Conservation (phyloP, 176 grass and related monocot genomes). For the Chrysopogon serrulatus region DNA sequence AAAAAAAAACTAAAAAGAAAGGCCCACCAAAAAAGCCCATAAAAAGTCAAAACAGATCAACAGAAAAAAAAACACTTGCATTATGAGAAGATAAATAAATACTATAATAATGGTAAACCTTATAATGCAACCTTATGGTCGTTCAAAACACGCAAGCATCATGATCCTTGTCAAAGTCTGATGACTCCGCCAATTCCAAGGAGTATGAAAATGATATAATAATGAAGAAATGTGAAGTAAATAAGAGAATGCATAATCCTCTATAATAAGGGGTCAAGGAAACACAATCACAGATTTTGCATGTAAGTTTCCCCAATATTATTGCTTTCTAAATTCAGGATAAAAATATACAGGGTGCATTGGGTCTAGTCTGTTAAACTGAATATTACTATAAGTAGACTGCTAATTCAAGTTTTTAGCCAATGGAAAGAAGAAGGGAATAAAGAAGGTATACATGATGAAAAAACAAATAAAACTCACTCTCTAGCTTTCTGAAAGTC, state of each 20-base stretch:
- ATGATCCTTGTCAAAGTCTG: conserved; percentile 98
- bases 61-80: no score
- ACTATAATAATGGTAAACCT: conserved; percentile 77
- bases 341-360: background rate
- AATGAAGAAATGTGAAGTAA: background rate
- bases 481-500: conserved; percentile 97
- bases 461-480: conserved; percentile 55
- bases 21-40: no score
- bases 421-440: background rate
- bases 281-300: background rate
- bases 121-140: conserved; percentile 99
- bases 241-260: background rate
- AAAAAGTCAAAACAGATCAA: no score
- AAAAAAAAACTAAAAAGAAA: no score
- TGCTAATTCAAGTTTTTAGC: background rate
- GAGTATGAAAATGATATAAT: conserved; percentile 19
- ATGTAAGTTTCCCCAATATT: conserved; percentile 12
- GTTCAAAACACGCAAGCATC: conserved; percentile 98
- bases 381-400: conserved; percentile 6
- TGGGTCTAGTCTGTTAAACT: background rate
- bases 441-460: background rate
- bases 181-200: conserved; percentile 52
- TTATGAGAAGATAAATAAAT: conserved; percentile 33
- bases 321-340: no score
- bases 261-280: background rate